Base-by-base conservation (phyloP, 768 basidiomycete genomes). In the Kwoniella botswanensis region DNA sequence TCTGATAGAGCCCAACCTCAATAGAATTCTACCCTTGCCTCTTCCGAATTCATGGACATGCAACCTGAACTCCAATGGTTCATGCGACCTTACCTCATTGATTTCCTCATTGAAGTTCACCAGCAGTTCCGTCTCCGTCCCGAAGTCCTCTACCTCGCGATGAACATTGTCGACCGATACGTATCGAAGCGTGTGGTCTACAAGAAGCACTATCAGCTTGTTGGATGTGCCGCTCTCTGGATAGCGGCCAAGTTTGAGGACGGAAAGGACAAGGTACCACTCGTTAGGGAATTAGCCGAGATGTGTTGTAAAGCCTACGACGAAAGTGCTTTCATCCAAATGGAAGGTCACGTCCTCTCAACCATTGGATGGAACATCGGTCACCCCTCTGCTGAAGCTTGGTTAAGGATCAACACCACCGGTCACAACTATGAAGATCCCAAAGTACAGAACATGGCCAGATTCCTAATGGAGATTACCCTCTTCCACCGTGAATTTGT, bases 181-280 rank as follows among this genome's bases (percentile, higher is more conserved):
- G 94, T 98, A 35, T 98, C 97, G 61, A 94, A 97, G 76, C 93
- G 97, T 65, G 91, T 99, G 73, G 97, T 99, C 71, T 98, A 94
- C 86, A 93, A 93, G 87, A 98, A 96, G 85, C 97, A 99, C 85
- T 98, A 99, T 82, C 97, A 99, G 80, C 92, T 99, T 69, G 96
- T 98, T 67, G 97, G 97, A 21, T 99, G 97, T 81, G 94, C 95
- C 24, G 94, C 97, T 50, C 88, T 99, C 13, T 99, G 97, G 97
- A 98, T 98, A 76, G 97, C 97, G 17, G 92, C 96, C 74, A 99
- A 99, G 85, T 99, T 98, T 77, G 97, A 99, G 85, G 97, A 99
- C 80, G 92, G 94, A 24, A 98, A 99, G 84, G 96, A 98, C 81
- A 93, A 95, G 73, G 94, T 98, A 15, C 97, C 97, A 12, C 93